phyloP scores from a whole-genome alignment of 139 green algal genomes.

The Chlorella vulgaris region DNA sequence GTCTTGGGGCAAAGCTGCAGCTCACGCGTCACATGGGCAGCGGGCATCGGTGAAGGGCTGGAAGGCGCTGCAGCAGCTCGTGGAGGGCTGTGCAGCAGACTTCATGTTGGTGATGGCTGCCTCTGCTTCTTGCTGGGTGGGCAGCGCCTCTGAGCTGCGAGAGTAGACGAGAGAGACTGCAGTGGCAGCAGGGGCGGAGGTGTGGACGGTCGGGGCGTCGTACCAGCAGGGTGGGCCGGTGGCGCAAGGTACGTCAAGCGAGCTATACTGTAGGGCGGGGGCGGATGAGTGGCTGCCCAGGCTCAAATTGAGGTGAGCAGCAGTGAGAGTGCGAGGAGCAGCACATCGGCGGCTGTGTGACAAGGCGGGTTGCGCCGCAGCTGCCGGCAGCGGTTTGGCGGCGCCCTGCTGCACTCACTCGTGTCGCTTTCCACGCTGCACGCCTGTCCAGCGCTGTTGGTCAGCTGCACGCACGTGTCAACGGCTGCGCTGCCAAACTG shows the following conservation, averaged over 20 bases:
- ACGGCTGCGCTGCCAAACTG: neutral
- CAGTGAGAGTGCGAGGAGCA: neutral
- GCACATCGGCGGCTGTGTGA: neutral
- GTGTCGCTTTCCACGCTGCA: slow-evolving; percentile 21
- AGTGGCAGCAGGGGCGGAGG: too few species aligned
- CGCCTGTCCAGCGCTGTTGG: neutral
- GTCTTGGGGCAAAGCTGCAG: too few species aligned
- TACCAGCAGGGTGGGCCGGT: too few species aligned
- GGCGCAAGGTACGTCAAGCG: too few species aligned
- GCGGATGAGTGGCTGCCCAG: neutral
- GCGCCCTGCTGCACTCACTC: neutral
- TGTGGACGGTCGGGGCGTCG: too few species aligned
- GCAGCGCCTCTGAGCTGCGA: neutral
- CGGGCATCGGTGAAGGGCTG: neutral
- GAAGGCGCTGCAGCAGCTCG: neutral
- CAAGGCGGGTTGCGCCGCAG: too few species aligned
- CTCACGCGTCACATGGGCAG: slow-evolving; percentile 25
- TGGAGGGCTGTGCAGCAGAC: slow-evolving; percentile 14
- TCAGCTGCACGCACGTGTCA: slow-evolving; percentile 3
- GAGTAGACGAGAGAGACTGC: slow-evolving; percentile 14
- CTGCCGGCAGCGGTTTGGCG: too few species aligned
- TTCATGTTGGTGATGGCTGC: slow-evolving; percentile 23
- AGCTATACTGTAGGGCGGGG: neutral
- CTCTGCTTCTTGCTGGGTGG: neutral
- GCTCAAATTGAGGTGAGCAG: neutral